Evolutionary conservation across 2,329 filamentous ascomycete genomes (phyloP), one percentile per base, ranked within the genome.

Genomic region (Paradendryphiella salina): DNA sequence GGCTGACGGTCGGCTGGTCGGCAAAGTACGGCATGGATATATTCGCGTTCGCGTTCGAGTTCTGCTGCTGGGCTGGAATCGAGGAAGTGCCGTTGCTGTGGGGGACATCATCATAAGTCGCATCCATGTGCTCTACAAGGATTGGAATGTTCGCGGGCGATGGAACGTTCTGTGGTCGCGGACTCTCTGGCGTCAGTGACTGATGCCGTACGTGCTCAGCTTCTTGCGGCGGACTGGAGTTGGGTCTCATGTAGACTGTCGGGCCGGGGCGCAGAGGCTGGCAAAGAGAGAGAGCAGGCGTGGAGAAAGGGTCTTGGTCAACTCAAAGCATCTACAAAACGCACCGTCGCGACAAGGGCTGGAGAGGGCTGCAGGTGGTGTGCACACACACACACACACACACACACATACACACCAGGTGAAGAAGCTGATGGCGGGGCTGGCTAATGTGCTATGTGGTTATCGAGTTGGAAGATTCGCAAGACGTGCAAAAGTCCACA

Each of bases 121-220:
- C 84, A 74, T 89, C 85, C 82, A 84, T 89, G 75, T 88, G 85
- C 69, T 86, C 85, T 68, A 85, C 81, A 66, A 89, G 57, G 46
- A 89, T 82, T 50, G 86, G 85, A 52, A 89, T 87, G 61, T 84
- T 86, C 61, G 84, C 80, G 45, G 85, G 85, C 72, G 86, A 82
- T 60, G 85, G 81, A 60, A 85, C 77, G 73, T 88, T 84, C 63
- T 88, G 74, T 60, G 86, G 86, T 64, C 85, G 84, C 66, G 87
- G 87, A 69, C 85, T 88, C 67, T 87, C 83, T 58, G 87, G 86
- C 67, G 85, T 87, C 66, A 87, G 75, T 59, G 82, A 82, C 71
- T 85, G 81, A 75, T 84, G 83, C 69, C 81, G 82, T 70, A 85
- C 83, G 71, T 86, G 81, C 64, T 75, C 75, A 67, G 80, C 74